Conservation (phyloP, 2,329 filamentous ascomycete genomes). For the Xylariaceae sp. region DNA sequence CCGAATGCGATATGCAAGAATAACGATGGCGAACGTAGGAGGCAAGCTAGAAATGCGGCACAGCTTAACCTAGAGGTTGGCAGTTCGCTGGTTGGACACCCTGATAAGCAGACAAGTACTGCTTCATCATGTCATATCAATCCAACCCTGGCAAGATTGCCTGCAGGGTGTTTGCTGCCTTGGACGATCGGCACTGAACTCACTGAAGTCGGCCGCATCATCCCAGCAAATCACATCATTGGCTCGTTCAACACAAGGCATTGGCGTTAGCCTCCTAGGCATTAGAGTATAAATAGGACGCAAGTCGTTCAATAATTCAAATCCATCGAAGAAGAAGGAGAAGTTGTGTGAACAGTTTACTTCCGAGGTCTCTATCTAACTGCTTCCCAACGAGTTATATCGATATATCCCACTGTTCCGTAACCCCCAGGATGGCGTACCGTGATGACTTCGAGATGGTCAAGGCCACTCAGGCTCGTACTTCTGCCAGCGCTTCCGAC, state of each 20-base stretch:
- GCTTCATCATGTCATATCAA: background rate
- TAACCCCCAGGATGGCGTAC: conserved; percentile 1
- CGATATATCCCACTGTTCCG: background rate
- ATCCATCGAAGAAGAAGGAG: background rate
- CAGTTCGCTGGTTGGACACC: no score
- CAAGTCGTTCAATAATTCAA: background rate
- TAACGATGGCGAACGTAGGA: background rate
- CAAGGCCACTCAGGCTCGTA: background rate
- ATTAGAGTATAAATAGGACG: background rate
- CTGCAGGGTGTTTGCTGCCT: background rate
- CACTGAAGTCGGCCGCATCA: background rate
- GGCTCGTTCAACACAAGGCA: background rate
- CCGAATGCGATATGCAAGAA: background rate
- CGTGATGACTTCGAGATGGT: conserved; percentile 11
- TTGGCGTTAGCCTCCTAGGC: background rate
- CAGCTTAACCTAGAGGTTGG: no score
- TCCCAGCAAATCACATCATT: background rate
- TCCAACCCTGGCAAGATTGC: background rate
- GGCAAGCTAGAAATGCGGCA: background rate
- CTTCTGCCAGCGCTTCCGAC: background rate
- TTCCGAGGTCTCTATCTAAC: background rate
- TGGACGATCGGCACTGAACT: background rate
- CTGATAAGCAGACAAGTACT: no score
- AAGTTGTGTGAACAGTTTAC: background rate
- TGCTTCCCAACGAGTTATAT: background rate